These are phyloP conservation scores for Beta corolliflora DNA, from an alignment of 179 eudicot genomes.

Conservation along the genomic window DNA sequence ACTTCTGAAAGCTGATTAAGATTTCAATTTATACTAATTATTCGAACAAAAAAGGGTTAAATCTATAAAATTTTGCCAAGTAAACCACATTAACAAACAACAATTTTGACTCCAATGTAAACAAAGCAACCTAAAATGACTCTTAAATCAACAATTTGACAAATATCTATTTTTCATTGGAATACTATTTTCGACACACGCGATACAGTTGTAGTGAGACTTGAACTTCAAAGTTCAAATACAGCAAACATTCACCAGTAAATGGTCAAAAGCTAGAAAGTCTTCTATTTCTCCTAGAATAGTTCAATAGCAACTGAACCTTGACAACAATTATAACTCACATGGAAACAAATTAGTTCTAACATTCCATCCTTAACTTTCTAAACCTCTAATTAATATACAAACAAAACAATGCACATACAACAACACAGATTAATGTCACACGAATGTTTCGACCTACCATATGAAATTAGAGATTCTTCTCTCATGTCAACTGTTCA, in stretches of 20 bases:
- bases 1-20: too few relatives aligned
- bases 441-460: constrained; percentile 11
- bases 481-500: constrained; percentile 32
- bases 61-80: too few relatives aligned
- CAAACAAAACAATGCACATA: constrained; percentile 26
- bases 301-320: constrained; percentile 30
- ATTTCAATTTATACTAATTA: too few relatives aligned
- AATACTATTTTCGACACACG: too few relatives aligned
- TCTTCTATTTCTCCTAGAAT: constrained; percentile 3
- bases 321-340: constrained; percentile 9
- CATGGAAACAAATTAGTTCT: constrained; percentile 3
- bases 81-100: too few relatives aligned
- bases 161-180: too few relatives aligned
- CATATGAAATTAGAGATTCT: not conserved
- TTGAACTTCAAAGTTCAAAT: not conserved
- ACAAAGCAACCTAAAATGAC: too few relatives aligned
- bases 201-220: not conserved
- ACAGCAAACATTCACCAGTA: constrained; percentile 11
- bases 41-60: too few relatives aligned
- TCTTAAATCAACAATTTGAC: too few relatives aligned
- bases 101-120: too few relatives aligned
- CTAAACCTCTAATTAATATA: constrained; percentile 18
- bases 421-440: constrained; percentile 8
- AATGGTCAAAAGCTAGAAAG: constrained; percentile 18
- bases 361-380: constrained; percentile 10